Percentiles rank a stretch among this genome's conserved stretches.
These are phyloP conservation scores for Claviceps pusilla DNA, from an alignment of 2,329 filamentous ascomycete genomes.

Conservation along the genomic window DNA sequence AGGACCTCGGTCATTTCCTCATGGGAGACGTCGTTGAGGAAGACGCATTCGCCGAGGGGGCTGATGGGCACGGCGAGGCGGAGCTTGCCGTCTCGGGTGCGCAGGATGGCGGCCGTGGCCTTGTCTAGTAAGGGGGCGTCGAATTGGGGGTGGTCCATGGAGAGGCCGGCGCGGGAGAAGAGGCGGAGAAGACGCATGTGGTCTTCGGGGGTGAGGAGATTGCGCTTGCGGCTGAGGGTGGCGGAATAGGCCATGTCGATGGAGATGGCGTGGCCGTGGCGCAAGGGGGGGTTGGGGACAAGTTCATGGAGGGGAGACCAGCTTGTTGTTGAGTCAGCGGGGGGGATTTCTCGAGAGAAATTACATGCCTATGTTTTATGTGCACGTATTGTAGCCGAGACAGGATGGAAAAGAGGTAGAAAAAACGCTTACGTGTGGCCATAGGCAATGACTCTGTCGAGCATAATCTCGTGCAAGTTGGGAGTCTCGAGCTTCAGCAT, in stretches of 20 bases:
- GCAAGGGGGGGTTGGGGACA: conserved; percentile 50
- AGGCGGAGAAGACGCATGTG: conserved; percentile 48
- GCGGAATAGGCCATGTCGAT: conserved; percentile 66
- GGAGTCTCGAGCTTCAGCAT: conserved; percentile 62
- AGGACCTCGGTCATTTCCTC: conserved; percentile 49
- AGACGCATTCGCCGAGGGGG: conserved; percentile 50
- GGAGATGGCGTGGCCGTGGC: conserved; percentile 59
- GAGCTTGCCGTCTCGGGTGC: conserved; percentile 54
- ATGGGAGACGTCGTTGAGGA: conserved; percentile 50
- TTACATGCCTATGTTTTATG: too few relatives aligned
- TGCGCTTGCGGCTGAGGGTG: conserved; percentile 49
- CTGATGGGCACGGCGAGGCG: conserved; percentile 50
- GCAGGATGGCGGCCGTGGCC: conserved; percentile 53
- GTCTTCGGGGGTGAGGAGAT: conserved; percentile 43
- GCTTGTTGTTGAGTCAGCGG: conserved; percentile 15
- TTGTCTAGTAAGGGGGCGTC: conserved; percentile 49
- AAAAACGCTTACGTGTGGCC: conserved; percentile 45
- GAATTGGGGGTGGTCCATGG: conserved; percentile 57
- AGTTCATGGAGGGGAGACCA: conserved; percentile 62
- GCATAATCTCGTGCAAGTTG: conserved; percentile 57
- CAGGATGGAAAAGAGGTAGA: too few relatives aligned
- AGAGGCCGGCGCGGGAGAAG: conserved; percentile 54
- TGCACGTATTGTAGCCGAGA: not conserved
- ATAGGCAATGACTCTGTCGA: conserved; percentile 59
- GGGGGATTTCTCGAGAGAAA: too few relatives aligned